Evolutionary conservation across 768 basidiomycete species (phyloP).

Genomic region (Paxillus ammoniavirescens): DNA sequence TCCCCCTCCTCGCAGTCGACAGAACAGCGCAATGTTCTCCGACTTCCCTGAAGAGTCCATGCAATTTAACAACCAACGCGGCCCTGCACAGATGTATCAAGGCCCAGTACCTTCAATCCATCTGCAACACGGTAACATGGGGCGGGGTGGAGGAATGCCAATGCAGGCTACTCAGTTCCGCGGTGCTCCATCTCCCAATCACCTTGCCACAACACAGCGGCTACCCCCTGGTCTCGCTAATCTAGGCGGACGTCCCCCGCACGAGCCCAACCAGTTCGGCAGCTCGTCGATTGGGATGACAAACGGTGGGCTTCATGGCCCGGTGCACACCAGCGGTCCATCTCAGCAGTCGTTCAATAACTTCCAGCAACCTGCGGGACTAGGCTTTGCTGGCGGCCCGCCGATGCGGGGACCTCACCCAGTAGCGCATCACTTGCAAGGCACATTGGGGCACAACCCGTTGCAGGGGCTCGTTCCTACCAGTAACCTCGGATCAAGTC

Average conservation of each 20-base stretch:
- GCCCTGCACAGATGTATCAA: constrained; percentile 56
- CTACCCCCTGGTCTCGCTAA: constrained; percentile 81
- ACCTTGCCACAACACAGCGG: constrained; percentile 52
- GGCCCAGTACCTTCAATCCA: constrained; percentile 49
- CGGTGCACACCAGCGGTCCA: constrained; percentile 45
- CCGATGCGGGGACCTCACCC: constrained; percentile 53
- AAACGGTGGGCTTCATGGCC: constrained; percentile 44
- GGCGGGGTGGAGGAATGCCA: constrained; percentile 51
- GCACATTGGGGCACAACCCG: constrained; percentile 43
- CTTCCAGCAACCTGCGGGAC: constrained; percentile 43
- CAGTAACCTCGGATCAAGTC: constrained; percentile 49
- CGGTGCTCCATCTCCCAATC: constrained; percentile 64
- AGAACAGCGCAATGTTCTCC: constrained; percentile 49
- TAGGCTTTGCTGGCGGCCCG: constrained; percentile 42
- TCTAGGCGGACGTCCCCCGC: constrained; percentile 77
- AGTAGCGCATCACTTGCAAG: constrained; percentile 46
- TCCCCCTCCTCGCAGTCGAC: constrained; percentile 60
- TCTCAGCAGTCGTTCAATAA: constrained; percentile 54
- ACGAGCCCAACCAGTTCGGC: constrained; percentile 68
- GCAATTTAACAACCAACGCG: constrained; percentile 60
- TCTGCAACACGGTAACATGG: constrained; percentile 47
- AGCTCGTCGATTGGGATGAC: constrained; percentile 42
- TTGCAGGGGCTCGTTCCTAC: constrained; percentile 55
- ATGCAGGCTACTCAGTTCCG: constrained; percentile 66
- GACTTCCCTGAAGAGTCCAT: constrained; percentile 65